phyloP scores from a whole-genome alignment of 345 rosid species.

The Carallia pectinifolia region DNA sequence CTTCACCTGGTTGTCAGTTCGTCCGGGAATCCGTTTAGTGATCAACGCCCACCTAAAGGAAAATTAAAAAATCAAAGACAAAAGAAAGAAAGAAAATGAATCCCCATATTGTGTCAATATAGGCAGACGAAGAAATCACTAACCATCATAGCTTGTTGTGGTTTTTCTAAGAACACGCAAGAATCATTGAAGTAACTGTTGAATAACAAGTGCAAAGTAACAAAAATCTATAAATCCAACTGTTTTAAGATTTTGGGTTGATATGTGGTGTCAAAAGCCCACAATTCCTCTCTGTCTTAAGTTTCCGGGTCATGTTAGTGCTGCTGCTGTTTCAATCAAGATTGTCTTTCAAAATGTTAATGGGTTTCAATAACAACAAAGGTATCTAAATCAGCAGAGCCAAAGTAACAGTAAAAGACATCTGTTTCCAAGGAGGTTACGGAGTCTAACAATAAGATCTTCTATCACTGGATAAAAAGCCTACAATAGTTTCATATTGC shows the following conservation, averaged over 20 bases:
- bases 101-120: too few species aligned
- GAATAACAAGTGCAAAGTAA: too few species aligned
- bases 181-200: too few species aligned
- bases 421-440: slow-evolving; percentile 66
- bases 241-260: too few species aligned
- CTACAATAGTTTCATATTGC: not conserved
- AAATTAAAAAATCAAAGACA: not conserved
- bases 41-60: slow-evolving; percentile 61
- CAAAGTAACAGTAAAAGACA: not conserved
- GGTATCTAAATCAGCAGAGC: not conserved
- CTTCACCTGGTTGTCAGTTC: slow-evolving; percentile 75
- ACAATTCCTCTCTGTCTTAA: too few species aligned
- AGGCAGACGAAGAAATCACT: not conserved
- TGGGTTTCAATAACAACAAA: not conserved
- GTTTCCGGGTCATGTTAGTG: too few species aligned
- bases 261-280: too few species aligned
- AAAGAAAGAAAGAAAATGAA: not conserved
- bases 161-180: too few species aligned
- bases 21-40: slow-evolving; percentile 63
- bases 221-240: too few species aligned
- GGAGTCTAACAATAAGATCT: slow-evolving; percentile 57
- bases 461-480: too few species aligned
- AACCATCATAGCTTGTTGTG: too few species aligned
- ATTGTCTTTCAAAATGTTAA: not conserved
- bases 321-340: too few species aligned